phyloP scores from a whole-genome alignment of 495 filamentous ascomycete species.

The Aspergillus steynii region DNA sequence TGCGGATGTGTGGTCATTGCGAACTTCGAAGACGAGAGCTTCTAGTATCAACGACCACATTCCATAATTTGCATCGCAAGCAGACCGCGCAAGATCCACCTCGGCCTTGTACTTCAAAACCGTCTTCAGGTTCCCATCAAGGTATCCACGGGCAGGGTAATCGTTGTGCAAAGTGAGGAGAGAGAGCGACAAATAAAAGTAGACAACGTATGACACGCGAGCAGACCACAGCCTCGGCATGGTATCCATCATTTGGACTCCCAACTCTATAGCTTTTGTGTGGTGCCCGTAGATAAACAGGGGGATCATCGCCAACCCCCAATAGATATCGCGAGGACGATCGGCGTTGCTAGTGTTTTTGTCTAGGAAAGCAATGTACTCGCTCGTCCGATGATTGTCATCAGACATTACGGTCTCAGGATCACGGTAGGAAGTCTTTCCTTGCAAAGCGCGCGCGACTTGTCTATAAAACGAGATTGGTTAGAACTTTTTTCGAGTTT shows the following conservation, averaged over 20 bases:
- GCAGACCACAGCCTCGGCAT: conserved; percentile 69
- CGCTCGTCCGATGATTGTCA: conserved; percentile 60
- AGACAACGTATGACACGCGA: conserved; percentile 61
- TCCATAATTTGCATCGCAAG: conserved; percentile 77
- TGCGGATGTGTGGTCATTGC: conserved; percentile 58
- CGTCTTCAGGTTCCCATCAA: conserved; percentile 54
- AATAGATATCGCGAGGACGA: conserved; percentile 69
- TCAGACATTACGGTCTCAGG: conserved; percentile 68
- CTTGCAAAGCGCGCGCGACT: conserved; percentile 76
- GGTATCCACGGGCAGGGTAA: conserved; percentile 47
- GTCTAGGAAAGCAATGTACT: conserved; percentile 62
- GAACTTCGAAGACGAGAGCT: conserved; percentile 69
- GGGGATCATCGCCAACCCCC: conserved; percentile 67
- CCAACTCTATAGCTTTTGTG: conserved; percentile 65
- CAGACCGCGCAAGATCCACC: conserved; percentile 65
- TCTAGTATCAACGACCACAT: conserved; percentile 75
- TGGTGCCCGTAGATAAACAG: conserved; percentile 78
- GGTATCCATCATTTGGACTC: conserved; percentile 58
- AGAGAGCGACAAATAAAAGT: conserved; percentile 70
- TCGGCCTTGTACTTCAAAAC: conserved; percentile 58
- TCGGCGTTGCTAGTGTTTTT: conserved; percentile 53
- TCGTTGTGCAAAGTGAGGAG: conserved; percentile 63
- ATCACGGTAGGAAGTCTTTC: conserved; percentile 66
- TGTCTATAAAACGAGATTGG: conserved; percentile 47
- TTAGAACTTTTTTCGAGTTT: conserved; percentile 9